Conservation (phyloP, 2,329 filamentous ascomycete species). For the Cercospora sp. region DNA sequence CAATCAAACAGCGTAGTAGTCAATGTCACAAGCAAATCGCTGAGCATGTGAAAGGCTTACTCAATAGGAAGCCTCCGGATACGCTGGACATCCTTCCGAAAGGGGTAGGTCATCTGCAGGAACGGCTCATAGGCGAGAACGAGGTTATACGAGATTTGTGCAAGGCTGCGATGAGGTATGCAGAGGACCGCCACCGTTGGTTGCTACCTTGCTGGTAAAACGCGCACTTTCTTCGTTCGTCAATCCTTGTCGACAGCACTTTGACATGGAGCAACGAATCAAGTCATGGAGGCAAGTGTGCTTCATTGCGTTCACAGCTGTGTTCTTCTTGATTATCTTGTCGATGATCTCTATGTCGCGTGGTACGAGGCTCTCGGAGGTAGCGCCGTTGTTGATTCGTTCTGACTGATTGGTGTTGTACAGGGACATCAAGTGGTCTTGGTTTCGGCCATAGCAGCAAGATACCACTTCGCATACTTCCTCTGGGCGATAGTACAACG, state of each 20-base stretch:
- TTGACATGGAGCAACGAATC: constrained; percentile 1
- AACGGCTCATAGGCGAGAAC: background rate
- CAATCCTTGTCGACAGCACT: background rate
- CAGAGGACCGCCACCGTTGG: background rate
- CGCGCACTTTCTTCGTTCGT: background rate
- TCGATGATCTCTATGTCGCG: constrained; percentile 1
- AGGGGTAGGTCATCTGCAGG: background rate
- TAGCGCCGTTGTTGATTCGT: background rate
- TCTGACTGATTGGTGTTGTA: background rate
- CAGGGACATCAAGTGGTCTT: background rate
- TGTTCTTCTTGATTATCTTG: background rate
- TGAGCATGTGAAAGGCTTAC: background rate
- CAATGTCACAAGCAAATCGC: background rate
- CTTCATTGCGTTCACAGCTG: background rate
- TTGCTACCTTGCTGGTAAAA: background rate
- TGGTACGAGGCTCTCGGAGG: background rate
- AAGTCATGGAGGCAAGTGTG: background rate
- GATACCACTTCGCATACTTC: constrained; percentile 14
- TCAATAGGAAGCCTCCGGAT: background rate
- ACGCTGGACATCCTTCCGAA: background rate
- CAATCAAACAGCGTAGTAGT: background rate
- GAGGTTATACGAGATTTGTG: background rate
- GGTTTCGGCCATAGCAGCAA: background rate
- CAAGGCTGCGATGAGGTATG: background rate
- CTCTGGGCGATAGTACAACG: constrained; percentile 18